Evolutionary conservation across 495 filamentous ascomycete genomes (phyloP).

Genomic region (Podospora sp.): DNA sequence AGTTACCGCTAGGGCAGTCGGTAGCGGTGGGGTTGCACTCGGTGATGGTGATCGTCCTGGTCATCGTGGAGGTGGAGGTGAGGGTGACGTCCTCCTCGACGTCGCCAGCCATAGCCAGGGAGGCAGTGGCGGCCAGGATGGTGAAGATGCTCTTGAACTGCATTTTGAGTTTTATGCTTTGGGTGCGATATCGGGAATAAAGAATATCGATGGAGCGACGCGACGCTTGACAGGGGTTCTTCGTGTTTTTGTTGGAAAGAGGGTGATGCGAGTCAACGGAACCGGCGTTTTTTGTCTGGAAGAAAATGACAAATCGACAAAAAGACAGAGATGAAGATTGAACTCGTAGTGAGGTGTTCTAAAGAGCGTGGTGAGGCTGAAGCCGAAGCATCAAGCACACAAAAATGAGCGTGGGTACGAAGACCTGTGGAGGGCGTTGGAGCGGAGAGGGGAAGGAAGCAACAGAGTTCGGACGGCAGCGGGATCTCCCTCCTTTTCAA

Average conservation of each 20-base stretch:
- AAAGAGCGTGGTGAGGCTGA: slow-evolving; percentile 42
- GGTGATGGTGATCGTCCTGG: slow-evolving; percentile 51
- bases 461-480: slow-evolving; percentile 20
- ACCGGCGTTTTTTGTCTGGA: slow-evolving; percentile 17
- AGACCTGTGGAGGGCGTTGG: slow-evolving; percentile 30
- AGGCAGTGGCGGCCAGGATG: slow-evolving; percentile 36
- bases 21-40: slow-evolving; percentile 50
- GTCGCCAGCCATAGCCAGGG: slow-evolving; percentile 28
- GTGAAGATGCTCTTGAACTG: slow-evolving; percentile 42
- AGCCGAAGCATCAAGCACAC: slow-evolving; percentile 31
- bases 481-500: slow-evolving; percentile 33
- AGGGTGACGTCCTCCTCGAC: slow-evolving; percentile 27
- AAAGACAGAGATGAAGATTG: slow-evolving; percentile 12
- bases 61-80: slow-evolving; percentile 48
- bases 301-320: slow-evolving; percentile 11
- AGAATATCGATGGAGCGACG: neutral
- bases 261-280: slow-evolving; percentile 17
- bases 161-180: slow-evolving; percentile 36
- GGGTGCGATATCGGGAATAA: neutral
- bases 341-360: slow-evolving; percentile 16
- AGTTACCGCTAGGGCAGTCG: slow-evolving; percentile 43
- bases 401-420: slow-evolving; percentile 39
- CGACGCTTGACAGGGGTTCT: neutral
- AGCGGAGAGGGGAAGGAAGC: slow-evolving; percentile 25
- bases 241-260: neutral